Evolutionary conservation across 768 basidiomycete species (phyloP).

Genomic region (Gelatoporia subvermispora): DNA sequence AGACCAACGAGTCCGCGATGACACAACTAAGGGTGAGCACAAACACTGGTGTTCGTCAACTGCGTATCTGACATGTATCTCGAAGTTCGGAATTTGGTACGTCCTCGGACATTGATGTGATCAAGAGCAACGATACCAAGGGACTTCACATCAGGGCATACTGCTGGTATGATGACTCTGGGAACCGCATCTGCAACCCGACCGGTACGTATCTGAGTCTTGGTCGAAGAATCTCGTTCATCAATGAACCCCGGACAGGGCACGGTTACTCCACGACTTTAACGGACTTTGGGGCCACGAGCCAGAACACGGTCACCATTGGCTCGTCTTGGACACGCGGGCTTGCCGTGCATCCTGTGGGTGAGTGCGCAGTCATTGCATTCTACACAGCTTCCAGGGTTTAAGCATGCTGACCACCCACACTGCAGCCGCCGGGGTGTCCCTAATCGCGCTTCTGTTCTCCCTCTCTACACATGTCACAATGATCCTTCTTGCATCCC

Average conservation of each 20-base stretch:
- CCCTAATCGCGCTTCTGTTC: slow-evolving; percentile 59
- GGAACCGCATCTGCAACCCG: slow-evolving; percentile 42
- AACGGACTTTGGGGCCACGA: slow-evolving; percentile 30
- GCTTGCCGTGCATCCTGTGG: slow-evolving; percentile 70
- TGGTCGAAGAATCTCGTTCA: too few relatives aligned
- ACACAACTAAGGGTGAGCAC: slow-evolving; percentile 53
- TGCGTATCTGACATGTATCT: slow-evolving; percentile 2
- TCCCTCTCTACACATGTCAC: slow-evolving; percentile 56
- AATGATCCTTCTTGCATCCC: slow-evolving; percentile 37
- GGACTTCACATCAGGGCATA: slow-evolving; percentile 43
- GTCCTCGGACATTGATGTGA: slow-evolving; percentile 3
- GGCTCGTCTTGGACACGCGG: slow-evolving; percentile 66
- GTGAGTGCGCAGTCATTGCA: slow-evolving; percentile 36
- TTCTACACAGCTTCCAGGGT: not conserved
- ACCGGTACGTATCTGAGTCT: slow-evolving; percentile 39
- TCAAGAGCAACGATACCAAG: not conserved
- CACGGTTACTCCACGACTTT: slow-evolving; percentile 52
- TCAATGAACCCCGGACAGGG: slow-evolving; percentile 26
- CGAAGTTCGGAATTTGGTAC: slow-evolving; percentile 70
- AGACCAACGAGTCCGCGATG: slow-evolving; percentile 22
- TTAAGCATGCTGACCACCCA: not conserved
- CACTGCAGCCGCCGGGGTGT: slow-evolving; percentile 41
- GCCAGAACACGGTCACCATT: slow-evolving; percentile 33
- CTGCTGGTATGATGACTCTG: slow-evolving; percentile 45
- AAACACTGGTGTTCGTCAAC: not conserved